Evolutionary conservation across 148 eudicot species (phyloP).

Genomic region (Cornus controversa): DNA sequence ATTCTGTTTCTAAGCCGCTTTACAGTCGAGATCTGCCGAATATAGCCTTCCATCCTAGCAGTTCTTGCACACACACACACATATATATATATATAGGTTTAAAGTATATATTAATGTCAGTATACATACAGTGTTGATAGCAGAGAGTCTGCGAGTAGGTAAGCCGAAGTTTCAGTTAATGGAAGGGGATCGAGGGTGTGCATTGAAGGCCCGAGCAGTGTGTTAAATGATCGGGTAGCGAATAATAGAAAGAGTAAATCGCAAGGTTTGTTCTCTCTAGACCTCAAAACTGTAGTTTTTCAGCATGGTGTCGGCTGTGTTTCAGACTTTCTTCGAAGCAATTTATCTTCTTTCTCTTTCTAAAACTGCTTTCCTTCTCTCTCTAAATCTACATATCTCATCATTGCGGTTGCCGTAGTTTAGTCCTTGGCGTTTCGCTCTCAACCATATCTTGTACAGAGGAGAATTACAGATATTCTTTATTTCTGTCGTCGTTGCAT

Average conservation of each 20-base stretch:
- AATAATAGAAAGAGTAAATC: slow-evolving; percentile 8
- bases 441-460: slow-evolving; percentile 7
- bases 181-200: neutral
- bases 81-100: neutral
- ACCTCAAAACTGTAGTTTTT: too few species aligned
- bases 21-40: neutral
- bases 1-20: neutral
- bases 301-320: neutral
- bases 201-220: slow-evolving; percentile 15
- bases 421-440: slow-evolving; percentile 15
- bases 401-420: neutral
- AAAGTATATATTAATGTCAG: neutral
- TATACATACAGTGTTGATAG: neutral
- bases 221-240: slow-evolving; percentile 12
- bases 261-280: slow-evolving; percentile 18
- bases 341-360: neutral
- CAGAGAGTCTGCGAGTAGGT: slow-evolving; percentile 5
- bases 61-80: neutral
- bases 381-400: slow-evolving; percentile 9
- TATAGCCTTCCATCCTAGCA: neutral
- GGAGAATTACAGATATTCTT: neutral
- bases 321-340: too few species aligned
- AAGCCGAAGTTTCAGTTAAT: neutral
- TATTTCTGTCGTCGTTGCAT: neutral
- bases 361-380: neutral